Evolutionary conservation across 2,329 filamentous ascomycete genomes (phyloP).

Genomic region (Paramyrothecium roridum): DNA sequence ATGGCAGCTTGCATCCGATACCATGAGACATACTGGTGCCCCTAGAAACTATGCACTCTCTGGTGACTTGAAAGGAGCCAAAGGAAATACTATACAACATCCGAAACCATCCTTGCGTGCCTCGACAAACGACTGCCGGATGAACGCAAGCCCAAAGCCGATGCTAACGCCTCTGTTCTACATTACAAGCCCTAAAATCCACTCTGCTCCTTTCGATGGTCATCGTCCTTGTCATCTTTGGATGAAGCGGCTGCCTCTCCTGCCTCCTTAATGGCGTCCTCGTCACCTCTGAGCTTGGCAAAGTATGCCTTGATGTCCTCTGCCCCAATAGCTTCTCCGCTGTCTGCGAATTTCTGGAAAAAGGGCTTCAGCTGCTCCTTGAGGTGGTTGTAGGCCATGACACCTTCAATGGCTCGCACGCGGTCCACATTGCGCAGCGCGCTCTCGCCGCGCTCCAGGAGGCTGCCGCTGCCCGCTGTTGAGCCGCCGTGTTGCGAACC

Average conservation of each 20-base stretch:
- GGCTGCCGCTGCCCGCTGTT: conserved; percentile 70
- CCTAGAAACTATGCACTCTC: too few relatives aligned
- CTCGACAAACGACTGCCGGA: too few relatives aligned
- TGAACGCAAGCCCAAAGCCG: too few relatives aligned
- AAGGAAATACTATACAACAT: too few relatives aligned
- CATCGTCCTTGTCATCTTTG: conserved; percentile 27
- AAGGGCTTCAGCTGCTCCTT: conserved; percentile 96
- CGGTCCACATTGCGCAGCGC: conserved; percentile 89
- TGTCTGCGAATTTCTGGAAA: conserved; percentile 90
- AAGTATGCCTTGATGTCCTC: conserved; percentile 98
- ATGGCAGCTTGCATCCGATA: too few relatives aligned
- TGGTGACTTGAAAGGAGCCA: too few relatives aligned
- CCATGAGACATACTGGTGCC: too few relatives aligned
- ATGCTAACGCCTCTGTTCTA: too few relatives aligned
- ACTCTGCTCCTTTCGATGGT: conserved; percentile 47
- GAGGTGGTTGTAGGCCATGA: conserved; percentile 96
- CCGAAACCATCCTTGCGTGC: too few relatives aligned
- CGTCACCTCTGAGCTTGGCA: conserved; percentile 88
- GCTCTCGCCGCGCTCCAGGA: conserved; percentile 89
- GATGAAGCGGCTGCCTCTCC: conserved; percentile 46
- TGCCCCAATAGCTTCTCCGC: conserved; percentile 80
- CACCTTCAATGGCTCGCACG: conserved; percentile 89
- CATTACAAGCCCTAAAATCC: conserved; percentile 36
- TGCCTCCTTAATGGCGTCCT: conserved; percentile 65
- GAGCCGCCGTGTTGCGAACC: conserved; percentile 52